These are phyloP conservation scores for Penicillium expansum DNA, from an alignment of 2,329 filamentous ascomycete species.

Conservation along the genomic window DNA sequence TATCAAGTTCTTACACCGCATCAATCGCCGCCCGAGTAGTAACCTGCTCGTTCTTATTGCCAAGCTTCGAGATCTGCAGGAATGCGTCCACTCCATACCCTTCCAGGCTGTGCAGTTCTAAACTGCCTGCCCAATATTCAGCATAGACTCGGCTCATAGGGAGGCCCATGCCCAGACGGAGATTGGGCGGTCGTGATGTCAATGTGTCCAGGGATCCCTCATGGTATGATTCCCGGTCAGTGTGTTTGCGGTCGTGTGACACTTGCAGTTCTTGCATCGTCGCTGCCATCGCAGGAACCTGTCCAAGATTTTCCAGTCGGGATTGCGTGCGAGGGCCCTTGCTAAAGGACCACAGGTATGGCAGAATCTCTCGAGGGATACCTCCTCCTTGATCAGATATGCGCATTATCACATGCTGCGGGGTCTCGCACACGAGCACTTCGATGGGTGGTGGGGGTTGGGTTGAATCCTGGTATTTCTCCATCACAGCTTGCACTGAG, in stretches of 20 bases:
- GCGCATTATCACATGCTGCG: conserved; percentile 92
- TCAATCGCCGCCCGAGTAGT: conserved; percentile 75
- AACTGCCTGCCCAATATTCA: conserved; percentile 93
- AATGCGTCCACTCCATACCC: conserved; percentile 97
- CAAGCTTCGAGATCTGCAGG: conserved; percentile 90
- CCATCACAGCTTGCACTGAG: conserved; percentile 87
- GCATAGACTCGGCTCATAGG: conserved; percentile 93
- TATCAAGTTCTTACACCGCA: conserved; percentile 55
- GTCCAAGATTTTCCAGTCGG: conserved; percentile 77
- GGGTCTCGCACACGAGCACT: conserved; percentile 88
- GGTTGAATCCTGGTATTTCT: conserved; percentile 57
- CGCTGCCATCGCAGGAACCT: conserved; percentile 86
- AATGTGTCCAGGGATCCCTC: conserved; percentile 74
- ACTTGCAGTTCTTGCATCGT: conserved; percentile 81
- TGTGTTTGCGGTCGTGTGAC: conserved; percentile 35
- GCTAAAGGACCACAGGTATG: conserved; percentile 93
- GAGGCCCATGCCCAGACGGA: conserved; percentile 87
- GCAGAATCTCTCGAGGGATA: conserved; percentile 77
- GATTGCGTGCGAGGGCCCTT: conserved; percentile 79
- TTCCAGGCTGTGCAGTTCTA: conserved; percentile 88
- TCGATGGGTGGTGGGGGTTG: conserved; percentile 75
- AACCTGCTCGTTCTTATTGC: conserved; percentile 96
- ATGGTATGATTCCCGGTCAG: conserved; percentile 38
- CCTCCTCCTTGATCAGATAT: conserved; percentile 95
- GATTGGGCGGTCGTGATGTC: conserved; percentile 77